Evolutionary conservation across 2,329 filamentous ascomycete species (phyloP).

Genomic region (Xylaria arbuscula): DNA sequence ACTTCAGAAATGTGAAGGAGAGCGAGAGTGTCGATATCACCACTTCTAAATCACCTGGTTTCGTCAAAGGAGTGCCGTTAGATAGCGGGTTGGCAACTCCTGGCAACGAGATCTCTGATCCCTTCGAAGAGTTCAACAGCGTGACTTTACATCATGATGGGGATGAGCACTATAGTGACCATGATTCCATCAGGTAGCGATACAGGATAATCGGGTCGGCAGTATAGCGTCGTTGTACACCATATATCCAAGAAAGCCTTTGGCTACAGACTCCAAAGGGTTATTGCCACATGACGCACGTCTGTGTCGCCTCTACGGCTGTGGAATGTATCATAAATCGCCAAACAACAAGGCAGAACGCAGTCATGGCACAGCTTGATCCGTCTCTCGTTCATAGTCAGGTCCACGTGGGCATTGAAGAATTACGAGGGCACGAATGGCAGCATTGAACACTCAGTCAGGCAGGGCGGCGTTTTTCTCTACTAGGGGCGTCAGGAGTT

Average conservation of each 20-base stretch:
- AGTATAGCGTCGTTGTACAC: slow-evolving; percentile 8
- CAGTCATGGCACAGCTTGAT: slow-evolving; percentile 35
- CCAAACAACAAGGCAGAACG: slow-evolving; percentile 31
- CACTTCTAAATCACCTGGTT: slow-evolving; percentile 61
- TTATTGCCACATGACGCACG: slow-evolving; percentile 12
- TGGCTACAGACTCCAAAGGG: slow-evolving; percentile 26
- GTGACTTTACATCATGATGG: slow-evolving; percentile 97
- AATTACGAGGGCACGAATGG: slow-evolving; percentile 38
- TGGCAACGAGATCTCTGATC: slow-evolving; percentile 83
- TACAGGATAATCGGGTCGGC: slow-evolving; percentile 2
- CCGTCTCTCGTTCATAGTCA: slow-evolving; percentile 37
- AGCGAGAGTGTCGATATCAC: slow-evolving; percentile 92
- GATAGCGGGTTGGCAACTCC: slow-evolving; percentile 89
- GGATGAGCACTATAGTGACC: slow-evolving; percentile 70
- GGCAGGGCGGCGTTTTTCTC: slow-evolving; percentile 40
- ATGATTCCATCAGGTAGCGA: slow-evolving; percentile 41
- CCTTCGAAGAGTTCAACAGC: slow-evolving; percentile 98
- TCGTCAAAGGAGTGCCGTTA: slow-evolving; percentile 81
- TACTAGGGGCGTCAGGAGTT: slow-evolving; percentile 37
- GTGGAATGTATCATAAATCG: slow-evolving; percentile 41
- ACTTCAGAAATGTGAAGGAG: slow-evolving; percentile 98
- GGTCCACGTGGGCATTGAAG: slow-evolving; percentile 37
- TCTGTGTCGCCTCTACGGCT: slow-evolving; percentile 19
- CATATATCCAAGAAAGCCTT: slow-evolving; percentile 16
- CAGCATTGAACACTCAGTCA: slow-evolving; percentile 44